Evolutionary conservation across 495 filamentous ascomycete species (phyloP), one percentile per base, ranked within the genome.

Genomic region (Penicillium daleae): DNA sequence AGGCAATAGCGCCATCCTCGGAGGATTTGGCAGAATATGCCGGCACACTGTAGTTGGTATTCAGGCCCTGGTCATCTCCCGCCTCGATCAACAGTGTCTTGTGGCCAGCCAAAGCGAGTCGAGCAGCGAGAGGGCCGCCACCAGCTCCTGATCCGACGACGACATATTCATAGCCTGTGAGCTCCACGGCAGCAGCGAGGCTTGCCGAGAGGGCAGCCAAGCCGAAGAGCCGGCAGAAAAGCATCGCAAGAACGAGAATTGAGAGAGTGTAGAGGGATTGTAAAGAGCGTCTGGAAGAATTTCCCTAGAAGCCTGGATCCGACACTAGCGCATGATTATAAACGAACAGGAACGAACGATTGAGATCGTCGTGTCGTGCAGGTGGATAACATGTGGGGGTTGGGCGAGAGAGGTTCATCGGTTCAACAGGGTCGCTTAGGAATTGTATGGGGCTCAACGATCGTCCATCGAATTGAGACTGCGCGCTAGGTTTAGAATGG

Each of bases 111-210:
- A 83, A 72, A 3, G 86, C 87, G 12, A 90, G 83, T 15, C 85
- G 81, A 10, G 82, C 81, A 0, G 87, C 87, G 4, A 90, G 68
- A 9, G 86, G 86, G 6, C 85, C 86, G 10, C 88, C 87, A 19
- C 88, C 88, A 4, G 87, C 83, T 21, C 87, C 88, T 37, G 80
- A 84, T 35, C 88, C 88, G 0, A 90, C 83, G 22, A 90, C 78
- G 57, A 90, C 81, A 71, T 89, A 90, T 60, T 90, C 88, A 69
- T 89, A 89, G 24, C 71, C 75, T 1, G 69, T 68, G 48, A 74
- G 61, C 24, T 71, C 57, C 21, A 71, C 63, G 21, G 74, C 71
- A 29, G 70, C 71, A 40, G 71, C 70, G 17, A 74, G 54, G 37
- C 60, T 59, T 40, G 59, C 61, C 26, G 62, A 56, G 26, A 51